Base-by-base conservation (phyloP, 805 yeast species). In the Middelhovenomyces tepae region DNA sequence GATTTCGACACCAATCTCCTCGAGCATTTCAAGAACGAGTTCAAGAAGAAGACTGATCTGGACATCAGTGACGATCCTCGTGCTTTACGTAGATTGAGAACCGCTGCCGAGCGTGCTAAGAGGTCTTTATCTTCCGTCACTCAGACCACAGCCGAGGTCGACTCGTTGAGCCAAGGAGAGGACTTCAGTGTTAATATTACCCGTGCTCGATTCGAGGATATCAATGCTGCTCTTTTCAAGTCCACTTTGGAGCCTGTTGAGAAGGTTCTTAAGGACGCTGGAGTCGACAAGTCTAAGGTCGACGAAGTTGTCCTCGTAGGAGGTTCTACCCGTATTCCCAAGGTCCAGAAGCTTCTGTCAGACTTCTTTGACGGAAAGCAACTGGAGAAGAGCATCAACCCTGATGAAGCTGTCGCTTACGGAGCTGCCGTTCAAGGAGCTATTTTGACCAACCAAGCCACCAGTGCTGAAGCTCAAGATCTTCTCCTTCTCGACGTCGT, bases 401-500 rank as follows among this genome's bases (percentile, higher is more conserved):
- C 96, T 51, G 96, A 86, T 73, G 96, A 86, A 75, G 96, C 96
- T 60, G 96, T 86, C 65, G 96, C 95, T 58, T 85, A 85, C 75
- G 96, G 96, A 79, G 97, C 97, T 58, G 96, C 97, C 58, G 96
- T 87, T 56, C 96, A 87, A 74, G 97, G 95, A 72, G 96, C 96
- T 62, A 84, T 89, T 70, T 75, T 87, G 67, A 82, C 95, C 52
- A 95, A 95, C 71, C 86, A 73, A 66, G 74, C 84, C 44, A 78
- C 85, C 47, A 76, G 82, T 50, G 91, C 80, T 45, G 94, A 85
- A 66, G 86, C 95, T 64, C 85, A 87, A 70, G 95, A 85, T 70
- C 76, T 87, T 64, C 78, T 89, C 56, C 77, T 87, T 62, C 78
- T 87, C 68, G 97, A 87, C 73, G 97, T 89, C 56, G 87, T 87